phyloP scores from a whole-genome alignment of 169 alveolate genomes.

The Plasmodium coatneyi region DNA sequence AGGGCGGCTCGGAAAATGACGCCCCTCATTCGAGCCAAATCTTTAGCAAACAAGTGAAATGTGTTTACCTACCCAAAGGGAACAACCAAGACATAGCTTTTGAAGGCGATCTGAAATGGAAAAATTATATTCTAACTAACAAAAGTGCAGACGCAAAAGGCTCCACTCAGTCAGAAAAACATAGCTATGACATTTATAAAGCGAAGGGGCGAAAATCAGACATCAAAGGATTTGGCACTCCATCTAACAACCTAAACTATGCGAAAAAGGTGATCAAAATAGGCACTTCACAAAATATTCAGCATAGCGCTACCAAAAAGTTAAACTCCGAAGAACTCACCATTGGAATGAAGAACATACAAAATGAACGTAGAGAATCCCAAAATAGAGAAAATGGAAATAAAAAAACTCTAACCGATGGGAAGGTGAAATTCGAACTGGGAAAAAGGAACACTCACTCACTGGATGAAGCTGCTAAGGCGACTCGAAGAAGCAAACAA shows the following conservation, averaged over 20 bases:
- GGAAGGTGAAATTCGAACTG: background rate
- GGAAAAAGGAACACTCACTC: background rate
- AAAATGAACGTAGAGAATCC: background rate
- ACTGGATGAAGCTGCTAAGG: background rate
- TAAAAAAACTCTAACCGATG: background rate
- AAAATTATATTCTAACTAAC: background rate
- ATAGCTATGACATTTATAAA: background rate
- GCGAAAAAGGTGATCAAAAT: background rate
- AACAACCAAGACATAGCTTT: background rate
- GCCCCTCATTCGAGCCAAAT: background rate
- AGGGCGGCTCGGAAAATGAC: background rate
- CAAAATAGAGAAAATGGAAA: background rate
- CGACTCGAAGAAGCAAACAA: background rate
- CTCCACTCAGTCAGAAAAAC: background rate
- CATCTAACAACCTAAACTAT: background rate
- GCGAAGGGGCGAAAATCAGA: background rate
- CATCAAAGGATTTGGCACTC: background rate
- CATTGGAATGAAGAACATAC: background rate
- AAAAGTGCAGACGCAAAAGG: background rate
- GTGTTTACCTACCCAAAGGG: background rate
- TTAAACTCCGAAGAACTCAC: background rate
- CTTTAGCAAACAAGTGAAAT: background rate
- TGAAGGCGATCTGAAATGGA: background rate
- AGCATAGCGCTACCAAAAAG: background rate
- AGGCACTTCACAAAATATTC: background rate